Conservation (phyloP, 495 filamentous ascomycete genomes). For the Penicillium robsamsonii region DNA sequence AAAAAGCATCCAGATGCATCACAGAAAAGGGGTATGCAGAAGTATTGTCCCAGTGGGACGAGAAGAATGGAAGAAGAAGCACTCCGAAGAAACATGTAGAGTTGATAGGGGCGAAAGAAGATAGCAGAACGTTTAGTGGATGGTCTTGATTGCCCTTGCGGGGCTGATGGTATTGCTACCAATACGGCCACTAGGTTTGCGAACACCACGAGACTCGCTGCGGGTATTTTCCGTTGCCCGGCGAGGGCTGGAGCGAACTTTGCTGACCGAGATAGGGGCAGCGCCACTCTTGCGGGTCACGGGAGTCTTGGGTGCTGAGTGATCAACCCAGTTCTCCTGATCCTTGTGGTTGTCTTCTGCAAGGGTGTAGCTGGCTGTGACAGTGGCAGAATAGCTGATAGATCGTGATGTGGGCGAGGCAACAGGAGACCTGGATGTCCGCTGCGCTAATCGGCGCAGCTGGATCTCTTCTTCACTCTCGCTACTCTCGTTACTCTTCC, state of each 20-base stretch:
- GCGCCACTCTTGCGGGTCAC: slow-evolving; percentile 59
- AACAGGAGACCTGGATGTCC: slow-evolving; percentile 52
- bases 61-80: slow-evolving; percentile 25
- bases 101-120: background rate
- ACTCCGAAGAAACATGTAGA: background rate
- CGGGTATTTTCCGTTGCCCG: slow-evolving; percentile 52
- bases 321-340: slow-evolving; percentile 47
- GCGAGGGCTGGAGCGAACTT: slow-evolving; percentile 68
- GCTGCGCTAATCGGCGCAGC: slow-evolving; percentile 64
- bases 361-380: slow-evolving; percentile 46
- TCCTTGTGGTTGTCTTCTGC: slow-evolving; percentile 46
- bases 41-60: slow-evolving; percentile 16
- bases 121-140: slow-evolving; percentile 14
- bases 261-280: slow-evolving; percentile 65
- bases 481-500: slow-evolving; percentile 47
- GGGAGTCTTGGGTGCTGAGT: slow-evolving; percentile 61
- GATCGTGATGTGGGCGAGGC: slow-evolving; percentile 48
- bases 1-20: slow-evolving; percentile 26
- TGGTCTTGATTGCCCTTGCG: slow-evolving; percentile 18
- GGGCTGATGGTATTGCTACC: slow-evolving; percentile 58
- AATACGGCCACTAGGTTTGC: slow-evolving; percentile 92
- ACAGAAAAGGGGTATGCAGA: slow-evolving; percentile 30
- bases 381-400: slow-evolving; percentile 48
- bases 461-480: slow-evolving; percentile 80
- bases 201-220: slow-evolving; percentile 63